Evolutionary conservation across 1,284 basidiomycete species (phyloP), one percentile per base, ranked within the genome.

Genomic region (Gymnopus androsaceus): DNA sequence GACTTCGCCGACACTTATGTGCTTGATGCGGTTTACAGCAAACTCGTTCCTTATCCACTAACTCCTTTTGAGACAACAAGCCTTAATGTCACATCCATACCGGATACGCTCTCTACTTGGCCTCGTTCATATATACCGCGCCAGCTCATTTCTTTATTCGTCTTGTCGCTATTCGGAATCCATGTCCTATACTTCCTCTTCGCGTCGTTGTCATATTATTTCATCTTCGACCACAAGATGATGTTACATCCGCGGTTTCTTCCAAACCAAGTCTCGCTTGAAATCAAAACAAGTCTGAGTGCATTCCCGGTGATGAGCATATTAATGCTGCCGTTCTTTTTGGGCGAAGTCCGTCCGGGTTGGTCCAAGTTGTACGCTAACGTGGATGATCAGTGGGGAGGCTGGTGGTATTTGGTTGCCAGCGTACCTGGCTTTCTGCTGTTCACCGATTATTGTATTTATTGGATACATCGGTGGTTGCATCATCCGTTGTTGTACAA

Each of bases 181-280:
- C 82, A 88, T 64, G 36, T 85, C 44, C 79, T 95, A 49, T 95
- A 99, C 74, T 96, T 98, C 73, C 56, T 87, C 40, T 91, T 97
- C 66, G 95, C 95, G 23, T 76, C 81, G 30, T 68, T 94, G 9
- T 94, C 94, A 3, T 99, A 95, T 75, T 77, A 75, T 55, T 89
- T 82, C 72, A 83, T 99, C 59, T 99, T 98, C 83, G 95, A 99
- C 75, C 90, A 95, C 66, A 87, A 95, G 23, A 94, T 99, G 86
- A 95, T 95, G 87, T 83, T 84, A 48, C 96, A 99, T 75, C 97
- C 96, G 0, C 84, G 90, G 30, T 99, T 95, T 77, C 79, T 97
- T 52, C 90, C 92, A 67, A 84, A 93, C 67, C 95, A 98, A 72
- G 82, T 94, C 60, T 79, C 80, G 60, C 78, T 86, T 59, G 96